Evolutionary conservation across 768 basidiomycete genomes (phyloP), one percentile per base, ranked within the genome.

Genomic region (Lentinula aciculospora): DNA sequence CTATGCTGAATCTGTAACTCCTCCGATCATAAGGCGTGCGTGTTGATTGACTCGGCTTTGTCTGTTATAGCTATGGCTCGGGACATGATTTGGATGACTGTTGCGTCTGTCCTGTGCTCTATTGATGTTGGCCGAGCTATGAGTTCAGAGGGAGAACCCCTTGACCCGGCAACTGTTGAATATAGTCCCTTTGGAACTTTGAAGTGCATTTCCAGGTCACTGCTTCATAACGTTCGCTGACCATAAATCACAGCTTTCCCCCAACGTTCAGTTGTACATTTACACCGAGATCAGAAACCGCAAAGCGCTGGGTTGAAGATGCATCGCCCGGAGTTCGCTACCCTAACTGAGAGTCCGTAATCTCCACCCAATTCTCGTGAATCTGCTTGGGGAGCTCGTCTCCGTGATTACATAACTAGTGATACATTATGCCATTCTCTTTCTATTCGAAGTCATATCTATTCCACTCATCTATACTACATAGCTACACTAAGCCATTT

Each of bases 121-220:
- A 17, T 53, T n/a, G 31, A 53, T 31, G n/a, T 53, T 29, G 50
- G 31, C 2, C 7, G 3, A n/a, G 31, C 50, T 23, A 27, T 53
- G 15, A 53, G 54, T 31, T 28, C 34, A 28, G 53, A 59, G 13
- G 58, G 58, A 5, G 32, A 46, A 19, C 29, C 34, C 19, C 31
- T 56, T 25, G 54, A 60, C 7, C 59, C 54, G 15, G 21, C 5
- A 32, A 50, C 32, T 34, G 23, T 48, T 29, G 48, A 34, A 50
- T 23, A 50, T 5, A 32, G n/a, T n/a, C 32, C 48, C 8, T 50
- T 21, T 6, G 46, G 21, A 29, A 34, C 29, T 9, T 50, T 32
- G 17, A 50, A 29, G 17, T 50, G 10, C 13, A 12, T 21, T 27
- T 46, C 27, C 25, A n/a, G n/a, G n/a, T n/a, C 21, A 46, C 5